Conservation (phyloP, 2,329 filamentous ascomycete genomes). For the Talaromyces sp. region DNA sequence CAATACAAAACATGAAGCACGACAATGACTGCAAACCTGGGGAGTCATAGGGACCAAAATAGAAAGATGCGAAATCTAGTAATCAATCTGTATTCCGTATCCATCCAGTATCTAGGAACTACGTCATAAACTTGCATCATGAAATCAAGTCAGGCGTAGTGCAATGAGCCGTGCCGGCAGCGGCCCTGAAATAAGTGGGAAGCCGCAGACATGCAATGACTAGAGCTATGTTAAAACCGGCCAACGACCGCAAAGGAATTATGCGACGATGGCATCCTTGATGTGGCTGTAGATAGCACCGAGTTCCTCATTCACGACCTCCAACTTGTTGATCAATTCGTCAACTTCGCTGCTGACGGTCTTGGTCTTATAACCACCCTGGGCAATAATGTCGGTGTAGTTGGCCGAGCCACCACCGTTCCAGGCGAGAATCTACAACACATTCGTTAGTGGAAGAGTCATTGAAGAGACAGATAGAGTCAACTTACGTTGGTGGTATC, state of each 20-base stretch:
- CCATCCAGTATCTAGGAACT: constrained; percentile 4
- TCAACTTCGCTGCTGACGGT: constrained; percentile 39
- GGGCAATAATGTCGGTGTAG: constrained; percentile 76
- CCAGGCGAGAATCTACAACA: constrained; percentile 75
- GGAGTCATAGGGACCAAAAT: not conserved
- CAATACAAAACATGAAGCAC: not conserved
- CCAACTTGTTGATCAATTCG: constrained; percentile 47
- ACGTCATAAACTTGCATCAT: not conserved
- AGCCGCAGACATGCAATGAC: constrained; percentile 6
- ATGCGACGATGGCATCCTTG: constrained; percentile 39
- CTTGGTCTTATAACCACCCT: constrained; percentile 65
- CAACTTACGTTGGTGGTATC: constrained; percentile 75
- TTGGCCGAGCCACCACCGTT: constrained; percentile 95
- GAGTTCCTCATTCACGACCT: constrained; percentile 43
- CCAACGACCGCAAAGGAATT: constrained; percentile 27
- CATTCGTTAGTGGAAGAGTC: constrained; percentile 25
- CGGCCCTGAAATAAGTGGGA: not conserved
- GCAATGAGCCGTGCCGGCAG: not conserved
- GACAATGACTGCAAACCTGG: not conserved
- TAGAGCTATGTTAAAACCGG: not conserved
- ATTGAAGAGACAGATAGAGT: not conserved
- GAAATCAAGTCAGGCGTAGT: not conserved
- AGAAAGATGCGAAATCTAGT: constrained; percentile 1
- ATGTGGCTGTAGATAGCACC: constrained; percentile 47
- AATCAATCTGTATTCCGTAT: constrained; percentile 5